Base-by-base conservation (phyloP, 1,284 basidiomycete species). In the Amylostereum areolatum region DNA sequence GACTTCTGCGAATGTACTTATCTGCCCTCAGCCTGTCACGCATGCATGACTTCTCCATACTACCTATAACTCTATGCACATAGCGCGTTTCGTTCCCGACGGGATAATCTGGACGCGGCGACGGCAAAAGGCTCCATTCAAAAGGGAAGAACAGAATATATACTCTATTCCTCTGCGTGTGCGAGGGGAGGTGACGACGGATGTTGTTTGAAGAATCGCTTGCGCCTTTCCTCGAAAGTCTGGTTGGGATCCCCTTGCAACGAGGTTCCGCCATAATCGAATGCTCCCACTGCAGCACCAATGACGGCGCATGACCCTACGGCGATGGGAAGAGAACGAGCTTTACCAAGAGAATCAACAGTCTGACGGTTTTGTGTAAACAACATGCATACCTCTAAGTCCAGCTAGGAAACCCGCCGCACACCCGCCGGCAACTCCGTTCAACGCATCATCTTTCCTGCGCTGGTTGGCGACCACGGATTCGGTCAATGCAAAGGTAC, bases 321-420 rank as follows among this genome's bases (percentile, higher is more conserved):
- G 45, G 91, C 93, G 62, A 88, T 73, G 10, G 94, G 94, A 55
- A 97, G 61, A 27, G 93, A 97, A 56, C 89, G 83, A 48, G 81
- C 92, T 93, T 57, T 32, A 50, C 36, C 40, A 34, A 48, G 48
- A n/a, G 34, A 37, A 52, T 58, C 48, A 55, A 52, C n/a, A 49
- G 18, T 35, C 27, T 37, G 18, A 24, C 11, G 18, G 25, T 32
- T 29, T 11, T 39, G 24, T 36, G 41, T 40, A 46, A 40, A 39
- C 46, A 55, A 46, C 51, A 47, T 34, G 45, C 80, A 50, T 63
- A 91, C 92, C 76, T 71, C 85, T 78, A 53, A 94, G 73, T 52
- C 94, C 94, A 40, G 90, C 89, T 54, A 97, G 72, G 67, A 97
- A 90, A 45, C 94, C 94, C 49, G 93, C 92, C 45, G 93, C 94